Conservation (phyloP, 768 basidiomycete genomes). For the Pleurotus platypus region DNA sequence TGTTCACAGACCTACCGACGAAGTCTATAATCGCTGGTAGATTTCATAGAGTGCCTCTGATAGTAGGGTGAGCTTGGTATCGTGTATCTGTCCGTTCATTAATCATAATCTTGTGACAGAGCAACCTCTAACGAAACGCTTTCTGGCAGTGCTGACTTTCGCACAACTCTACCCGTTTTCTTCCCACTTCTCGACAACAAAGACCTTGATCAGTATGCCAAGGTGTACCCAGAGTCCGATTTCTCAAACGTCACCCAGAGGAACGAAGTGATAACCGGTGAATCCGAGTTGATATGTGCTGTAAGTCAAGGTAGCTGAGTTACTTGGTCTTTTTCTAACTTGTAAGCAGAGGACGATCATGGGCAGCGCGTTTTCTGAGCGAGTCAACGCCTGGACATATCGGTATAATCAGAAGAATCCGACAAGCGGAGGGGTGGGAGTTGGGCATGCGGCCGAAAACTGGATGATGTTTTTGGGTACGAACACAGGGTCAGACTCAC, state of each 20-base stretch:
- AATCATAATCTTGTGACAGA: conserved; percentile 18
- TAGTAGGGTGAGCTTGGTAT: conserved; percentile 46
- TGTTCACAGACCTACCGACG: conserved; percentile 50
- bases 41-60: conserved; percentile 48
- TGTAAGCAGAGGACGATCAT: conserved; percentile 38
- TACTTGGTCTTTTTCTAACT: not conserved
- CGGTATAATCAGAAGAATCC: conserved; percentile 58
- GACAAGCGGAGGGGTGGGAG: conserved; percentile 28
- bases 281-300: conserved; percentile 48
- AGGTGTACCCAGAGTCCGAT: conserved; percentile 38
- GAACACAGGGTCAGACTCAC: conserved; percentile 47
- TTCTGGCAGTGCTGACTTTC: conserved; percentile 34
- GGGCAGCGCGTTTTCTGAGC: conserved; percentile 34
- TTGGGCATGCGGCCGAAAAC: conserved; percentile 56
- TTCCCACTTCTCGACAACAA: conserved; percentile 41
- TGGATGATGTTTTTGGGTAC: conserved; percentile 67
- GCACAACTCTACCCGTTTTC: conserved; percentile 30
- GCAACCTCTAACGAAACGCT: conserved; percentile 61
- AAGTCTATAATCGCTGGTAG: conserved; percentile 38
- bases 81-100: not conserved
- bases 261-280: conserved; percentile 45
- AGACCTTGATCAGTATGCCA: conserved; percentile 34
- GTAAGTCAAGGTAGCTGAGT: conserved; percentile 28
- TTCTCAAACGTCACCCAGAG: conserved; percentile 40
- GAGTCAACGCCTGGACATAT: conserved; percentile 45